These are phyloP conservation scores for Penicillium odoratum DNA, from an alignment of 495 filamentous ascomycete species.

Conservation along the genomic window DNA sequence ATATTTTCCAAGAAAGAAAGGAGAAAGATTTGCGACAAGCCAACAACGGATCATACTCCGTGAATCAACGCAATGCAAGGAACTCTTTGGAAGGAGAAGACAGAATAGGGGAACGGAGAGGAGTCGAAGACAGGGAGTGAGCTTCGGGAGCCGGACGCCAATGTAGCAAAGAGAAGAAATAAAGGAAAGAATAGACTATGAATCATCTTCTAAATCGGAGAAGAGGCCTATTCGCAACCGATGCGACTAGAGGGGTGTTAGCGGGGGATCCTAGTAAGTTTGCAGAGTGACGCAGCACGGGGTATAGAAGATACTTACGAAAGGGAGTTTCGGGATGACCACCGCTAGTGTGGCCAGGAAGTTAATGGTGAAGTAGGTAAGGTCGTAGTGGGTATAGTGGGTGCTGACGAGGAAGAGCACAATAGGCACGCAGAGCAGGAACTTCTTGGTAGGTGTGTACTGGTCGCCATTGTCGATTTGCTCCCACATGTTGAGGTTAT, in stretches of 20 bases:
- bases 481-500: conserved; percentile 99
- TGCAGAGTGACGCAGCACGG: background rate
- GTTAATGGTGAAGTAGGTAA: conserved; percentile 96
- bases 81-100: conserved; percentile 17
- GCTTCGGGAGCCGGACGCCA: conserved; percentile 23
- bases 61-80: conserved; percentile 31
- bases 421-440: conserved; percentile 90
- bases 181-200: conserved; percentile 29
- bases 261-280: conserved; percentile 1
- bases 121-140: conserved; percentile 16
- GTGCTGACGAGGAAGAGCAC: conserved; percentile 93
- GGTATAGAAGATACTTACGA: conserved; percentile 57
- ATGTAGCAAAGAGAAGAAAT: conserved; percentile 20
- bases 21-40: conserved; percentile 18
- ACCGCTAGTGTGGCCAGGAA: conserved; percentile 87
- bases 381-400: conserved; percentile 97
- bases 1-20: conserved; percentile 28
- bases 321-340: conserved; percentile 93
- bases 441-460: conserved; percentile 98
- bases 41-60: conserved; percentile 24
- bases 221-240: conserved; percentile 52
- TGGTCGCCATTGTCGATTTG: conserved; percentile 99
- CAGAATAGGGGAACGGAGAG: conserved; percentile 6
- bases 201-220: conserved; percentile 44
- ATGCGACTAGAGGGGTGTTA: conserved; percentile 43